Evolutionary conservation across 768 basidiomycete genomes (phyloP).

Genomic region (Albatrellus ellisii): DNA sequence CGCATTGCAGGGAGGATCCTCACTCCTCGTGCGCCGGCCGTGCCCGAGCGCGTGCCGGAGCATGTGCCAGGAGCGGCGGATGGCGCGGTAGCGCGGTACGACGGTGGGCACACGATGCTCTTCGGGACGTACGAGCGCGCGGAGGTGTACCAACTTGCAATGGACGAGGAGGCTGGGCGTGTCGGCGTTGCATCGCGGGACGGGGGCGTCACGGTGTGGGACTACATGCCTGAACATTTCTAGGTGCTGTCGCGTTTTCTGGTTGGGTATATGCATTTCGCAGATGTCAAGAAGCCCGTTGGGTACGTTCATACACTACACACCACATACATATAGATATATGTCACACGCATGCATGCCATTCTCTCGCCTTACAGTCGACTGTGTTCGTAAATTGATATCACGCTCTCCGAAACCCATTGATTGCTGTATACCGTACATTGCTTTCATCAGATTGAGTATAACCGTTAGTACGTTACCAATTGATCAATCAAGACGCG

Average conservation of each 20-base stretch:
- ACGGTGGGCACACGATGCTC: slow-evolving; percentile 25
- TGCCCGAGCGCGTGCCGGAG: not conserved
- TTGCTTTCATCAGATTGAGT: not conserved
- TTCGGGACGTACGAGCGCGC: slow-evolving; percentile 35
- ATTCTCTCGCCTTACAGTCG: too few relatives aligned
- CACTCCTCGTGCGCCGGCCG: not conserved
- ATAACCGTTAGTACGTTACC: not conserved
- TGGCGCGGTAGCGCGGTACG: slow-evolving; percentile 13
- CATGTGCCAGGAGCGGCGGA: slow-evolving; percentile 1
- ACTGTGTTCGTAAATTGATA: not conserved
- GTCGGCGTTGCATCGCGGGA: slow-evolving; percentile 24
- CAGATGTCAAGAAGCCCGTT: too few relatives aligned
- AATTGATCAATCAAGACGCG: not conserved
- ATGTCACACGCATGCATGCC: not conserved
- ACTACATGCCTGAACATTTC: slow-evolving; percentile 29
- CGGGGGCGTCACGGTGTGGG: slow-evolving; percentile 36
- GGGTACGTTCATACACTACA: not conserved
- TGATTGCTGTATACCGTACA: not conserved
- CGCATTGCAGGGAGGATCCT: slow-evolving; percentile 38
- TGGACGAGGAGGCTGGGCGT: slow-evolving; percentile 25
- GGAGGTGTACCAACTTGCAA: slow-evolving; percentile 31
- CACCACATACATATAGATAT: not conserved
- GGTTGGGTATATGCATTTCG: too few relatives aligned
- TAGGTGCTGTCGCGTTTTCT: too few relatives aligned
- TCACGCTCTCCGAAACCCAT: not conserved